Evolutionary conservation across 2,329 filamentous ascomycete genomes (phyloP).

Genomic region (Botrytis paeoniae): DNA sequence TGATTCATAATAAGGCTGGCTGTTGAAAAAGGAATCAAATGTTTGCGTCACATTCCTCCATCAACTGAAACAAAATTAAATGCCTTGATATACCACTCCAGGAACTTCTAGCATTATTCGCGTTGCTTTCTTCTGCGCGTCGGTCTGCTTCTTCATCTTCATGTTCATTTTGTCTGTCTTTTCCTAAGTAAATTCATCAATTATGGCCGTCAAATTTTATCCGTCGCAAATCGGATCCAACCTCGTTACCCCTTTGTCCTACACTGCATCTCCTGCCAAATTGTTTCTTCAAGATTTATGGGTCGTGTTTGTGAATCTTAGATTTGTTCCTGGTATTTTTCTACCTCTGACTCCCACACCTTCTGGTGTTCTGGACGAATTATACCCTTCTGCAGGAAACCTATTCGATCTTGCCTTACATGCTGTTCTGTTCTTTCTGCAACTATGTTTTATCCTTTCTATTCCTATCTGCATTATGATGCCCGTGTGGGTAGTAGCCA

Average conservation of each 20-base stretch:
- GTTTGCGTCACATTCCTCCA: slow-evolving; percentile 18
- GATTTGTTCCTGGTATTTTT: slow-evolving; percentile 40
- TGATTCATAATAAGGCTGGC: slow-evolving; percentile 10
- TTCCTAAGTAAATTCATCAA: neutral
- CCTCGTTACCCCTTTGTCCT: slow-evolving; percentile 25
- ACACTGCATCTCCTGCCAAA: slow-evolving; percentile 24
- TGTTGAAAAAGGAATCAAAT: slow-evolving; percentile 1
- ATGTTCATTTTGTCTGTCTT: neutral
- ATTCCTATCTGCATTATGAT: slow-evolving; percentile 51
- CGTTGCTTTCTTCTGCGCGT: neutral
- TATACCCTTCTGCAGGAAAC: slow-evolving; percentile 58
- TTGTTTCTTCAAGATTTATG: slow-evolving; percentile 17
- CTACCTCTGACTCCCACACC: neutral
- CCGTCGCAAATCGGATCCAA: slow-evolving; percentile 54
- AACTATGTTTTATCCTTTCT: slow-evolving; percentile 57
- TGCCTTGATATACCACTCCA: neutral
- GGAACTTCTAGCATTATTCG: neutral
- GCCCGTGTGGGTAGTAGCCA: slow-evolving; percentile 48
- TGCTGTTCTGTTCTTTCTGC: slow-evolving; percentile 54
- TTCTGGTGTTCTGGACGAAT: slow-evolving; percentile 50
- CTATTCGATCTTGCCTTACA: slow-evolving; percentile 57
- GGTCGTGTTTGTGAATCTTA: slow-evolving; percentile 23
- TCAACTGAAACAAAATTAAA: slow-evolving; percentile 10
- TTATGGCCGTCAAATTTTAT: slow-evolving; percentile 50
- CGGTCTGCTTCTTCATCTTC: neutral